phyloP scores from a whole-genome alignment of 345 rosid genomes.

The Rhodomyrtus tomentosa region DNA sequence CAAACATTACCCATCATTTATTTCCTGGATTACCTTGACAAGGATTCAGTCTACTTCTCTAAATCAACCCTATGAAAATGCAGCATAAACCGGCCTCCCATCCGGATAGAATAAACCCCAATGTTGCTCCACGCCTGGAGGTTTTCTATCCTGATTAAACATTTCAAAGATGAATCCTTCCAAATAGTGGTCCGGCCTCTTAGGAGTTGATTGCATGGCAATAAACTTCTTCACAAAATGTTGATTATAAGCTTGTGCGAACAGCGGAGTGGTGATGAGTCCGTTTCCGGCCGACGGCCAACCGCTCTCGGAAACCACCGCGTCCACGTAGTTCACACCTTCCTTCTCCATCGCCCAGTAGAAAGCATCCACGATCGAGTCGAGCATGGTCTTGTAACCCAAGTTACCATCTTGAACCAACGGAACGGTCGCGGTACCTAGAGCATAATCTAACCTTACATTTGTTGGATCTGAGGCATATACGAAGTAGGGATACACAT shows the following conservation, averaged over 20 bases:
- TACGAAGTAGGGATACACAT: conserved; percentile 30
- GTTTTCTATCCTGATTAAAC: conserved; percentile 13
- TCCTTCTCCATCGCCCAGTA: conserved; percentile 19
- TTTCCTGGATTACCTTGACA: too few species aligned
- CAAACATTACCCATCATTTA: neutral
- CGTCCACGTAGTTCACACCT: neutral
- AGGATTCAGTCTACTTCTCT: too few species aligned
- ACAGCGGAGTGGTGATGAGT: neutral
- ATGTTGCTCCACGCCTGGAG: neutral
- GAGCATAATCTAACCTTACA: conserved; percentile 16
- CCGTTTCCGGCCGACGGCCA: neutral
- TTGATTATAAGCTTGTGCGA: neutral
- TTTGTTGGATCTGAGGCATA: conserved; percentile 9
- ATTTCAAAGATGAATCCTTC: conserved; percentile 10
- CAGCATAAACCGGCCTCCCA: neutral
- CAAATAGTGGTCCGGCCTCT: neutral
- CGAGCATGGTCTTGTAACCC: conserved; percentile 17
- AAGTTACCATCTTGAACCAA: conserved; percentile 10
- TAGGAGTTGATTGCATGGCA: conserved; percentile 18
- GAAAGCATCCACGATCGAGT: conserved; percentile 20
- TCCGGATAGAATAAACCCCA: conserved; percentile 6
- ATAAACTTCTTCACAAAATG: neutral
- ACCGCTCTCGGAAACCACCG: neutral
- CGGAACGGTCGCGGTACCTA: neutral
- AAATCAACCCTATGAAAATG: neutral